These are phyloP conservation scores for Magnaporthiopsis incrustans DNA, from an alignment of 2,329 filamentous ascomycete species.

Conservation along the genomic window DNA sequence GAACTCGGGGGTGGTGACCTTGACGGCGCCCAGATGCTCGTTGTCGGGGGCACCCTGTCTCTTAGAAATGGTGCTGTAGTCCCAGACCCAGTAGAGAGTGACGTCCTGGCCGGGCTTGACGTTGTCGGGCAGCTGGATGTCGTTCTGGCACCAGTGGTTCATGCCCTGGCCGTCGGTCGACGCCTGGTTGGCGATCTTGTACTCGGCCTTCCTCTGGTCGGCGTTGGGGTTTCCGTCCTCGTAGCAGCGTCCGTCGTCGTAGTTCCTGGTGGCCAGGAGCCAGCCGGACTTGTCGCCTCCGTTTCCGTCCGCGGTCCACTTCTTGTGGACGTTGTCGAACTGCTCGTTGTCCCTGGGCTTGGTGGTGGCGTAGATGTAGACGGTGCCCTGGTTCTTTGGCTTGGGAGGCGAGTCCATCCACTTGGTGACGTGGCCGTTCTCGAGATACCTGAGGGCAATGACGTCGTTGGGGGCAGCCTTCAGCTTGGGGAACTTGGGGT, in stretches of 20 bases:
- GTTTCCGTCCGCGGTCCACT: conserved; percentile 72
- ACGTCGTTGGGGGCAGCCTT: conserved; percentile 50
- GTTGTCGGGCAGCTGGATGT: conserved; percentile 65
- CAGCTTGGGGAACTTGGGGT: conserved; percentile 54
- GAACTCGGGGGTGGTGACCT: conserved; percentile 24
- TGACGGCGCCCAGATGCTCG: conserved; percentile 25
- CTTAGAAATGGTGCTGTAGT: conserved; percentile 63
- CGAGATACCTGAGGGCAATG: conserved; percentile 60
- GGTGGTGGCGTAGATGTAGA: conserved; percentile 67
- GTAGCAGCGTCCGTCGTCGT: conserved; percentile 86
- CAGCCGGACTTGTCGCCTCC: conserved; percentile 73
- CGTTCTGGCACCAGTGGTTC: conserved; percentile 72
- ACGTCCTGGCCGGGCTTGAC: conserved; percentile 56
- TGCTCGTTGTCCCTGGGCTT: conserved; percentile 32
- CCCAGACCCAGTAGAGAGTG: conserved; percentile 94
- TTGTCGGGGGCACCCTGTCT: conserved; percentile 18
- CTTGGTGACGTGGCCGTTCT: conserved; percentile 68
- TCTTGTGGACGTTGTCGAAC: conserved; percentile 58
- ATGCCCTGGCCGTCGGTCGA: conserved; percentile 43
- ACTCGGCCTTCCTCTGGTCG: conserved; percentile 42
- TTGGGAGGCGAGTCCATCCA: conserved; percentile 49
- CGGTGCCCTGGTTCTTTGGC: conserved; percentile 58
- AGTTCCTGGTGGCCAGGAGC: conserved; percentile 71
- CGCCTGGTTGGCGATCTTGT: conserved; percentile 30
- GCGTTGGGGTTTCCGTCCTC: conserved; percentile 62